Evolutionary conservation across 2,329 filamentous ascomycete species (phyloP), one percentile per base, ranked within the genome.

Genomic region (Didymella keratinophila): DNA sequence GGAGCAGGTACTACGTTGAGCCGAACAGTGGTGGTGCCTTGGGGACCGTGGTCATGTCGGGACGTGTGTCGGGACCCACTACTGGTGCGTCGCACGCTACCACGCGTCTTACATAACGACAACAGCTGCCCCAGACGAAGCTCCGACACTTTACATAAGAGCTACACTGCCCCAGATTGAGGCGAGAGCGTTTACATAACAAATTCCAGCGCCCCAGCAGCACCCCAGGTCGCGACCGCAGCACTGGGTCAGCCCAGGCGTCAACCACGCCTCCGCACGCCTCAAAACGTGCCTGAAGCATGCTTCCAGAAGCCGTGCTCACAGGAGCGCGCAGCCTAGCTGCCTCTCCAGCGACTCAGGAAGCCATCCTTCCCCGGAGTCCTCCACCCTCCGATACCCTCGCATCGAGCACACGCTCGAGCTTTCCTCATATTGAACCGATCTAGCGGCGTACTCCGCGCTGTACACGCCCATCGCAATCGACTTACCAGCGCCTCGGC

Each of bases 1-100:
- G 82, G 1, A 72, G 73, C 16, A 75, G 77, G 54, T 77, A 79
- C 67, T 79, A 73, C 52, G 64, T 73, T 16, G 73, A 76, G 45
- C 57, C 57, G 42, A 56, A 47, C 23, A n/a, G 41, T 2, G 41
- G 21, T 44, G 52, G 46, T 34, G 47, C 51, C 23, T 41, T 54
- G 51, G 41, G 50, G 32, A 25, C 32, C 16, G 4, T 8, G 1
- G 32, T 36, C 14, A n/a, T 36, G 32, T 36, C 32, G 32, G 32
- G 32, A 11, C 16, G 7, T 25, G 23, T 7, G 23, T 25, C 23
- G 23, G 23, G 23, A 25, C 23, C 23, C 23, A 25, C 23, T 25
- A 7, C 32, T 14, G 7, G 5, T 10, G 28, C 28, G 5, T 30
- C 41, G 39, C 32, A 34, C 50, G 41, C 50, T 54, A 42, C 32